These are phyloP conservation scores for Salmacisia buchloeana DNA, from an alignment of 1,284 basidiomycete species.

Conservation along the genomic window DNA sequence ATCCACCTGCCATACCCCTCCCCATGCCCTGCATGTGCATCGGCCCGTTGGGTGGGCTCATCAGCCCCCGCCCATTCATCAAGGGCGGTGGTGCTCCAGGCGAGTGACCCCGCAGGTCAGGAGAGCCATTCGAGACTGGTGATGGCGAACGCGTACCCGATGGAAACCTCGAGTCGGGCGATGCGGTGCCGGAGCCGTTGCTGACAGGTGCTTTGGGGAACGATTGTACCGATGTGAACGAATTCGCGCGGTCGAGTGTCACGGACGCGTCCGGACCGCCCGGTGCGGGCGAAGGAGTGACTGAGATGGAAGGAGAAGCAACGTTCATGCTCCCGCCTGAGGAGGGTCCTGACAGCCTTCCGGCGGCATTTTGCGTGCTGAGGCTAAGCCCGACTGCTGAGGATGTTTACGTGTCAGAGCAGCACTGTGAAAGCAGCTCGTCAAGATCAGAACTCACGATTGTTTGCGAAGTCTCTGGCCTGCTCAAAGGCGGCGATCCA, in stretches of 20 bases:
- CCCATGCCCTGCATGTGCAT: too few species aligned
- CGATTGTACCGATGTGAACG: conserved; percentile 36
- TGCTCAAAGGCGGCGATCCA: conserved; percentile 72
- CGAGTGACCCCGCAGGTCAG: too few species aligned
- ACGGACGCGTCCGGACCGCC: conserved; percentile 11
- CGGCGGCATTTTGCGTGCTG: conserved; percentile 6
- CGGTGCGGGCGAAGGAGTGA: conserved; percentile 33
- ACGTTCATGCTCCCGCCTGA: neutral
- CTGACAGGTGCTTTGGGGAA: too few species aligned
- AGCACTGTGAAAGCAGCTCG: neutral
- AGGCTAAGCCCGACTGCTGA: conserved; percentile 28
- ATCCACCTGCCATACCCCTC: too few species aligned
- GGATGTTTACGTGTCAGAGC: neutral
- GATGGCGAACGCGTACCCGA: too few species aligned
- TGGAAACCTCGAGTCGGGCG: too few species aligned
- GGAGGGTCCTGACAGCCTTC: too few species aligned
- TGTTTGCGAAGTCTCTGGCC: conserved; percentile 73
- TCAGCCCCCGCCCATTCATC: too few species aligned
- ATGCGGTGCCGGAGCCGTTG: too few species aligned
- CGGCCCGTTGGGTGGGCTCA: too few species aligned
- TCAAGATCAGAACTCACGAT: conserved; percentile 61
- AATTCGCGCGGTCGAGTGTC: conserved; percentile 20
- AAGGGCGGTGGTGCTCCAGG: too few species aligned
- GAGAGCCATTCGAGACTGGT: too few species aligned
- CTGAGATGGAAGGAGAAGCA: conserved; percentile 36